Percentiles rank a stretch among this genome's conserved stretches.
These are phyloP conservation scores for Amanita jacksonii DNA, from an alignment of 768 basidiomycete genomes.

Conservation along the genomic window DNA sequence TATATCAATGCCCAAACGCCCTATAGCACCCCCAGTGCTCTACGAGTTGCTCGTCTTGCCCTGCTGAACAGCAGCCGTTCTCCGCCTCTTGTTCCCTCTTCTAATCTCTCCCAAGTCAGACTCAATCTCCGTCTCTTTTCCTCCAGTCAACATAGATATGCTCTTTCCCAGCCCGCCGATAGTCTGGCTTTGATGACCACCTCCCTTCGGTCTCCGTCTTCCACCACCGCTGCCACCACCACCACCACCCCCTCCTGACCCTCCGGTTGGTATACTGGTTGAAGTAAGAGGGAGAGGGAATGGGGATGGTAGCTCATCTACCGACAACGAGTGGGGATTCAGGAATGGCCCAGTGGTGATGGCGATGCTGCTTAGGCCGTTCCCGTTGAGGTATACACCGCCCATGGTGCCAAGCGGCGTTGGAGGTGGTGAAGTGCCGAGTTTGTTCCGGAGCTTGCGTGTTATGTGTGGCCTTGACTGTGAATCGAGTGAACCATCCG, in stretches of 20 bases:
- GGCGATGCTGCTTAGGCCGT: slow-evolving; percentile 20
- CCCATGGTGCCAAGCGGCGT: slow-evolving; percentile 44
- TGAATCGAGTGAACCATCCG: slow-evolving; percentile 67
- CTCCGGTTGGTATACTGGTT: slow-evolving; percentile 29
- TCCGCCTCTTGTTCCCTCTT: slow-evolving; percentile 57
- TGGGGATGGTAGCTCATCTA: slow-evolving; percentile 81
- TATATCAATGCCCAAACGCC: neutral
- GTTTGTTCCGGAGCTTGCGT: slow-evolving; percentile 75
- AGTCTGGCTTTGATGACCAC: slow-evolving; percentile 46
- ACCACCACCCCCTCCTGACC: slow-evolving; percentile 18
- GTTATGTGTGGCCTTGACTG: slow-evolving; percentile 76
- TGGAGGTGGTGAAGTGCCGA: slow-evolving; percentile 70
- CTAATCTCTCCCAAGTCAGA: slow-evolving; percentile 71
- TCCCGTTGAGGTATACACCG: slow-evolving; percentile 13
- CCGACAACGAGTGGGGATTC: slow-evolving; percentile 78
- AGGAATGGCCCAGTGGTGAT: slow-evolving; percentile 61
- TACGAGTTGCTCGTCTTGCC: no score
- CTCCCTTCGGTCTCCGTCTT: slow-evolving; percentile 43
- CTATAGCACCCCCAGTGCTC: neutral
- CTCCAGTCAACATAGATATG: slow-evolving; percentile 39
- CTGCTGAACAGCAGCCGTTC: slow-evolving; percentile 17
- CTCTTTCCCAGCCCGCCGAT: slow-evolving; percentile 71
- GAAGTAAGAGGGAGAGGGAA: slow-evolving; percentile 69
- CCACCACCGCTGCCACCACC: slow-evolving; percentile 26
- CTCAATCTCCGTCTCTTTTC: slow-evolving; percentile 67